Evolutionary conservation across 1,284 basidiomycete genomes (phyloP).

Genomic region (Phaffia rhodozyma): DNA sequence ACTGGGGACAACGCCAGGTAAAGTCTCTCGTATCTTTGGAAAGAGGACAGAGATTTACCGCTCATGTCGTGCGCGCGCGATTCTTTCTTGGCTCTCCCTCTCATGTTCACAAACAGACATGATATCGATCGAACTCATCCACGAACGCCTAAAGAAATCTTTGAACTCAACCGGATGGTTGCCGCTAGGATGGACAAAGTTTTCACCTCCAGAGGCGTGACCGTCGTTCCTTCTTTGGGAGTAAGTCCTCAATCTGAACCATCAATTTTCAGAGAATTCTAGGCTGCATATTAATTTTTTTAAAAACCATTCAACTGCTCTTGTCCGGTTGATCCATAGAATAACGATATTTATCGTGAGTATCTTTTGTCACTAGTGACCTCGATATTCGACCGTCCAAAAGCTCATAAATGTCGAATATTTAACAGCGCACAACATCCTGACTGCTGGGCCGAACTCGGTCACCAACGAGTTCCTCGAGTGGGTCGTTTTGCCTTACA

Average conservation of each 20-base stretch:
- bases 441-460: slow-evolving; percentile 56
- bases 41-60: background rate
- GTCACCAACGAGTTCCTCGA: slow-evolving; percentile 63
- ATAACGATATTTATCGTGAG: slow-evolving; percentile 80
- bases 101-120: slow-evolving; percentile 45
- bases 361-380: slow-evolving; percentile 19
- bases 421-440: slow-evolving; percentile 44
- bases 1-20: slow-evolving; percentile 85
- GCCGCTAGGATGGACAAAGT: slow-evolving; percentile 56
- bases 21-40: background rate
- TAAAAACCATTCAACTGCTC: too few relatives aligned
- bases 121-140: slow-evolving; percentile 73
- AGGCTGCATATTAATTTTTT: slow-evolving; percentile 11
- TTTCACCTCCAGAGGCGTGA: slow-evolving; percentile 57
- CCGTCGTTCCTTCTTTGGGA: slow-evolving; percentile 75
- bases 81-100: slow-evolving; percentile 5
- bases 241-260: slow-evolving; percentile 22
- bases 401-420: background rate
- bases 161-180: slow-evolving; percentile 57
- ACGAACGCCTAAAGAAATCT: slow-evolving; percentile 70
- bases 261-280: slow-evolving; percentile 9
- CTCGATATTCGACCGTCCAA: slow-evolving; percentile 8
- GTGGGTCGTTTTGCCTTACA: slow-evolving; percentile 35
- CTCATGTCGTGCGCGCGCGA: background rate
- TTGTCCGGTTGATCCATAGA: slow-evolving; percentile 44